Percentiles rank a stretch among this genome's conserved stretches.
Evolutionary conservation across 2,329 filamentous ascomycete genomes (phyloP).

Genomic region (Amauroascus niger): DNA sequence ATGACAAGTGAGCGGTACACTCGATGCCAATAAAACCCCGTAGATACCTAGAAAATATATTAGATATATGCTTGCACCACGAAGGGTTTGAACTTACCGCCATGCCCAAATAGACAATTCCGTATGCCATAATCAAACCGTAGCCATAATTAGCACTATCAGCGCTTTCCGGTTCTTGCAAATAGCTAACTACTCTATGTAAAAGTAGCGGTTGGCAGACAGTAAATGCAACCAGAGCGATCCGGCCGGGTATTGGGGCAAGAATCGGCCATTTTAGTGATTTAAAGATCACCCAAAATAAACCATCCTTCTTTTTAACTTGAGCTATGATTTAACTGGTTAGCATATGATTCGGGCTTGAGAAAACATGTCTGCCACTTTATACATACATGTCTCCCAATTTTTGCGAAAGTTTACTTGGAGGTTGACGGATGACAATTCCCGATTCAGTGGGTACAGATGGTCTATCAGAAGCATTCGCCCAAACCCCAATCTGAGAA

Average conservation of each 20-base stretch:
- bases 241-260: neutral
- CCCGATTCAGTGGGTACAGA: neutral
- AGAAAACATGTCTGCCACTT: too few species aligned
- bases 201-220: neutral
- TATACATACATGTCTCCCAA: neutral
- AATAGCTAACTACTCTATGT: neutral
- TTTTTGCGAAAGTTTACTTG: neutral
- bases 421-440: neutral
- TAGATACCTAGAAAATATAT: too few species aligned
- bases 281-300: neutral
- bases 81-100: too few species aligned
- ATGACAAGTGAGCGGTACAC: neutral
- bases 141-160: neutral
- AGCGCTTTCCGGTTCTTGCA: neutral
- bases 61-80: too few species aligned
- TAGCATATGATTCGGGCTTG: too few species aligned
- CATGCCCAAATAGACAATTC: neutral
- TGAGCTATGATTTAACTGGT: neutral
- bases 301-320: neutral
- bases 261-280: neutral
- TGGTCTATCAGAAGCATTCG: slow-evolving; percentile 19
- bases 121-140: neutral
- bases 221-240: neutral
- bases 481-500: slow-evolving; percentile 26
- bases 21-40: too few species aligned